Evolutionary conservation across 208 protist genomes (phyloP).

Genomic region (Angomonas deanei): DNA sequence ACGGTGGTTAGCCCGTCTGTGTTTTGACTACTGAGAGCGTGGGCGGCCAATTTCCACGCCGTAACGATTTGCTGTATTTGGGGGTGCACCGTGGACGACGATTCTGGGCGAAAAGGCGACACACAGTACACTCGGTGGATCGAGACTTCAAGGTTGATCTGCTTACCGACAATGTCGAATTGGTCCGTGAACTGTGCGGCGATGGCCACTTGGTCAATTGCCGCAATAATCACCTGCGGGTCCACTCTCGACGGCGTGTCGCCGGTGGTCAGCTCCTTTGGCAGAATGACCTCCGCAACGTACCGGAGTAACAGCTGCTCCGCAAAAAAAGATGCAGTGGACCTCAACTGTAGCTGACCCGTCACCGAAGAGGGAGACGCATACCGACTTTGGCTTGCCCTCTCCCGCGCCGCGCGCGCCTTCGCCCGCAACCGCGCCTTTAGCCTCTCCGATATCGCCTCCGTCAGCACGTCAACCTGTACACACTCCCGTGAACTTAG

Average conservation of each 20-base stretch:
- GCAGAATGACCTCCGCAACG: conserved; percentile 57
- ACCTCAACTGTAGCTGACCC: conserved; percentile 59
- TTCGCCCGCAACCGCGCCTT: conserved; percentile 33
- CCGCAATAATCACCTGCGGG: conserved; percentile 22
- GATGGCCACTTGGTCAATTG: conserved; percentile 23
- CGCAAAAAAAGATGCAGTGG: conserved; percentile 64
- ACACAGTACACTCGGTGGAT: conserved; percentile 35
- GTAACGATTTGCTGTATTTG: conserved; percentile 60
- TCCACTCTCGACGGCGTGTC: background rate
- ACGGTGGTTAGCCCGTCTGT: background rate
- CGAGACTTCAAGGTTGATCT: conserved; percentile 56
- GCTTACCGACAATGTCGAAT: conserved; percentile 37
- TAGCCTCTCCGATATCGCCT: conserved; percentile 55
- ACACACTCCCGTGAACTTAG: conserved; percentile 82
- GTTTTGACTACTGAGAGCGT: background rate
- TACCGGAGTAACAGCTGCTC: conserved; percentile 61
- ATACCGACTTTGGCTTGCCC: conserved; percentile 48
- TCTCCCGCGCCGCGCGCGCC: conserved; percentile 48
- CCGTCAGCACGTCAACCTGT: conserved; percentile 65
- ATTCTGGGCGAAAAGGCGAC: conserved; percentile 49
- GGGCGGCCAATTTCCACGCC: conserved; percentile 31
- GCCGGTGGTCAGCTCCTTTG: background rate
- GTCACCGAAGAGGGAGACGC: conserved; percentile 53
- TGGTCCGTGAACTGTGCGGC: conserved; percentile 40
- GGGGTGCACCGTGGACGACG: conserved; percentile 57